These are phyloP conservation scores for Pochonia chlamydosporia DNA, from an alignment of 2,329 filamentous ascomycete species.

Conservation along the genomic window DNA sequence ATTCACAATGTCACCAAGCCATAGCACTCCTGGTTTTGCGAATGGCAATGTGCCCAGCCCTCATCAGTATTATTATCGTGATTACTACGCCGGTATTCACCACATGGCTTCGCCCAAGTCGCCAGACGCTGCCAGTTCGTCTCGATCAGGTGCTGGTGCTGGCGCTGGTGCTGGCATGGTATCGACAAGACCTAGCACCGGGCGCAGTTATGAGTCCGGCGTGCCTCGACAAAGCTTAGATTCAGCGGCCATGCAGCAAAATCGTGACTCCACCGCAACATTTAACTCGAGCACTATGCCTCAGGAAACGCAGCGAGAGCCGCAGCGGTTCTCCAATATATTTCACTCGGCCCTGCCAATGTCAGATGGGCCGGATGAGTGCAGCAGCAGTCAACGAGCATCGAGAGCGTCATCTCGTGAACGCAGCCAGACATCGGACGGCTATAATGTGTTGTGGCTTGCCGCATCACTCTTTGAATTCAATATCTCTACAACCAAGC, in stretches of 20 bases:
- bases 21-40: conserved; percentile 19
- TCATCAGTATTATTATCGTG: conserved; percentile 51
- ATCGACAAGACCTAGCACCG: conserved; percentile 50
- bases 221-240: conserved; percentile 48
- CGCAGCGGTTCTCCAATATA: conserved; percentile 63
- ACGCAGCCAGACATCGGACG: conserved; percentile 43
- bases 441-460: conserved; percentile 76
- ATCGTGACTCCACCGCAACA: conserved; percentile 50
- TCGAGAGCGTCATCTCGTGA: conserved; percentile 58
- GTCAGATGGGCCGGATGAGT: conserved; percentile 57
- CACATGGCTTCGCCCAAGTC: conserved; percentile 47
- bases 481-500: conserved; percentile 86
- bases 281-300: conserved; percentile 43
- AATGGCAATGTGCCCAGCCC: conserved; percentile 35
- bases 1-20: conserved; percentile 54
- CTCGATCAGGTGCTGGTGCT: conserved; percentile 41
- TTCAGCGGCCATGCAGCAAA: conserved; percentile 34
- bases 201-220: conserved; percentile 53
- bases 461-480: conserved; percentile 95
- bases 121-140: conserved; percentile 44
- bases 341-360: conserved; percentile 86
- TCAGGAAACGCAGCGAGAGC: conserved; percentile 44
- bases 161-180: conserved; percentile 32
- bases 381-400: conserved; percentile 41
- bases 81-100: conserved; percentile 39